Percentiles rank a stretch among this genome's conserved stretches.
phyloP scores from a whole-genome alignment of 257 asterid genomes.

The Voacanga thouarsii region DNA sequence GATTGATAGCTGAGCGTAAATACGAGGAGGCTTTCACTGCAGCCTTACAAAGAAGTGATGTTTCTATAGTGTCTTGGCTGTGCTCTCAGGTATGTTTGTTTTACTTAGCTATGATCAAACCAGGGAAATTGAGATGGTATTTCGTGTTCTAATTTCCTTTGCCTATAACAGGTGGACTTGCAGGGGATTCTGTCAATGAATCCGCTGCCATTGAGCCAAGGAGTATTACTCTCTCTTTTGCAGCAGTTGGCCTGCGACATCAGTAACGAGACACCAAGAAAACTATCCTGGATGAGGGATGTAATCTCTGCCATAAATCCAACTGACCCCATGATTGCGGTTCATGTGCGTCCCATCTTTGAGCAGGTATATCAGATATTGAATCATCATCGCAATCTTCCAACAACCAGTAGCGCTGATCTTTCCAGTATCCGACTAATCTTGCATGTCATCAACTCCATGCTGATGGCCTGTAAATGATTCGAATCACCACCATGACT shows the following conservation, averaged over 20 bases:
- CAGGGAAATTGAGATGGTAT: not conserved
- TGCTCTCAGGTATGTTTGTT: slow-evolving; percentile 77
- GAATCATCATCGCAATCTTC: slow-evolving; percentile 67
- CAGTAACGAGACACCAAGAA: slow-evolving; percentile 55
- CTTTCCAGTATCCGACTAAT: slow-evolving; percentile 67
- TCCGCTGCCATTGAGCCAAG: slow-evolving; percentile 92
- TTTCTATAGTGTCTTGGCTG: slow-evolving; percentile 80
- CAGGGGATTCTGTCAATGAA: slow-evolving; percentile 52
- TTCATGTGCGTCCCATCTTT: slow-evolving; percentile 83
- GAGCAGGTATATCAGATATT: slow-evolving; percentile 91
- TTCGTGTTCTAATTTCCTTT: not conserved
- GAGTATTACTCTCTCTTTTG: slow-evolving; percentile 85
- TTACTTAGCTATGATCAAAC: not conserved
- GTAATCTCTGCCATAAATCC: slow-evolving; percentile 73
- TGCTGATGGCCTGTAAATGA: slow-evolving; percentile 76
- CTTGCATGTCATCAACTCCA: slow-evolving; percentile 85
- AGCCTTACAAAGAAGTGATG: slow-evolving; percentile 90
- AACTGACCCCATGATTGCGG: slow-evolving; percentile 62
- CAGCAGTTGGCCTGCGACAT: slow-evolving; percentile 91
- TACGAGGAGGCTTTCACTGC: slow-evolving; percentile 87
- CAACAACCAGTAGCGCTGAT: slow-evolving; percentile 44
- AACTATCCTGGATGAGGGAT: slow-evolving; percentile 89
- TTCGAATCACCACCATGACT: not conserved
- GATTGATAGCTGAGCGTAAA: slow-evolving; percentile 73
- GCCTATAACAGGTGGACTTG: slow-evolving; percentile 62